Percentiles rank a stretch among this genome's conserved stretches.
phyloP scores from a whole-genome alignment of 805 yeast genomes.

The Kluyveromyces dobzhanskii region DNA sequence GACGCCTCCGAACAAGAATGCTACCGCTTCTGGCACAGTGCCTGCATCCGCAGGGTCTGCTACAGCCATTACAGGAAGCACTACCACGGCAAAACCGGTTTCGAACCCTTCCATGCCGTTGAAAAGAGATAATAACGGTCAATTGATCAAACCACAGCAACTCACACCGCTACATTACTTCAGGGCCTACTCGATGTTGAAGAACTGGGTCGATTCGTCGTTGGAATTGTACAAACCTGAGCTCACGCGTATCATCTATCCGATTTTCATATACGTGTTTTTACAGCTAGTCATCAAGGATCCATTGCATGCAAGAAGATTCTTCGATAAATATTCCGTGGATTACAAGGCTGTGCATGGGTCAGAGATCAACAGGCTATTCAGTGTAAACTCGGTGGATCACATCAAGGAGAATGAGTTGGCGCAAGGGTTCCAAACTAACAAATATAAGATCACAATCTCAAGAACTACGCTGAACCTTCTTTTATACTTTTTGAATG shows the following conservation, averaged over 20 bases:
- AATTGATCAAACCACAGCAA: constrained; percentile 18
- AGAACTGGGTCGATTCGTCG: constrained; percentile 86
- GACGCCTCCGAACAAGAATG: constrained; percentile 40
- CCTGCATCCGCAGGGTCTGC: constrained; percentile 16
- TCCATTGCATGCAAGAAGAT: constrained; percentile 54
- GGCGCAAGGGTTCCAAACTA: constrained; percentile 64
- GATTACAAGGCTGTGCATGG: constrained; percentile 76
- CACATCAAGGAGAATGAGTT: constrained; percentile 77
- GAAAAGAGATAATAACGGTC: constrained; percentile 26
- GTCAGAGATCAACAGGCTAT: constrained; percentile 61
- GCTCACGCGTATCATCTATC: constrained; percentile 73
- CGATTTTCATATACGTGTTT: constrained; percentile 85
- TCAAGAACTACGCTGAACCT: constrained; percentile 81
- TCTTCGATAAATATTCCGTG: constrained; percentile 62
- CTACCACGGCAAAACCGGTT: constrained; percentile 28
- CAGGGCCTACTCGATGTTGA: constrained; percentile 72
- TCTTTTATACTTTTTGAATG: constrained; percentile 78
- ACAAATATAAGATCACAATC: constrained; percentile 66
- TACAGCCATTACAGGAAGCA: constrained; percentile 3
- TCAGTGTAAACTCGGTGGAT: constrained; percentile 68
- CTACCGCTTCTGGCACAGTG: constrained; percentile 34
- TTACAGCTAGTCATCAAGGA: constrained; percentile 68
- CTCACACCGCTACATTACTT: constrained; percentile 51
- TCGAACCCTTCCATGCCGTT: constrained; percentile 26
- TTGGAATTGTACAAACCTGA: constrained; percentile 89